Base-by-base conservation (phyloP, 257 asterid species). In the Schizonepeta tenuifolia region DNA sequence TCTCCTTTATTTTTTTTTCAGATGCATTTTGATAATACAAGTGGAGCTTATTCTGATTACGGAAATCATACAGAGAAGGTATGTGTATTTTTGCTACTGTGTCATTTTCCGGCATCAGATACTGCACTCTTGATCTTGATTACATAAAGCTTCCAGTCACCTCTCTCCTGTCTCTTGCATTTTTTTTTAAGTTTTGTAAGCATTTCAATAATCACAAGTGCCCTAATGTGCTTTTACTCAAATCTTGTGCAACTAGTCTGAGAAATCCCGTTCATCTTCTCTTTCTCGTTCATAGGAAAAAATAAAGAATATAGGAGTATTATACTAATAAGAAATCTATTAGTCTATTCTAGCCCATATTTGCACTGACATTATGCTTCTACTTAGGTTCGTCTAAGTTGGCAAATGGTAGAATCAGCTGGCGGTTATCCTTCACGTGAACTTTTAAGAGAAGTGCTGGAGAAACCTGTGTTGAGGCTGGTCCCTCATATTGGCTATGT, bases 11-110 rank as follows among this genome's bases (percentile, higher is more conserved):
- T 72, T 43, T 68, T 77, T 76, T 77, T 60, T 43, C 88, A 92
- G 98, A 83, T 90, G 92, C 98, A 92, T 86, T 86, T 95, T 69
- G 96, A 95, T 80, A 21, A 75, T 61, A 72, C 18, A 31, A 68
- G 58, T 50, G 98, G 97, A 84, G 90, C 92, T 73, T 95, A 95
- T 85, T 90, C 84, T 85, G 99, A 95, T 86, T 95, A 85, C 72
- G 99, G 99, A 61, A 86, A 88, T 85, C 99, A 95, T 76, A 82
- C 97, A 21, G 97, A 95, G 78, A 86, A 88, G 98, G 99, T 93
- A 78, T 67, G 26, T 31, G 78, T 63, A 69, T 70, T 44, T 65
- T 57, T 63, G 22, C 62, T 53, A 62, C 31, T 44, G 73, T 61
- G 12, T 71, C 59, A 44, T 59, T 56, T 69, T 21, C 69, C 2